Percentiles rank a stretch among this genome's conserved stretches.
Evolutionary conservation across 2,329 filamentous ascomycete species (phyloP).

Genomic region (Aspergillus sclerotialis): DNA sequence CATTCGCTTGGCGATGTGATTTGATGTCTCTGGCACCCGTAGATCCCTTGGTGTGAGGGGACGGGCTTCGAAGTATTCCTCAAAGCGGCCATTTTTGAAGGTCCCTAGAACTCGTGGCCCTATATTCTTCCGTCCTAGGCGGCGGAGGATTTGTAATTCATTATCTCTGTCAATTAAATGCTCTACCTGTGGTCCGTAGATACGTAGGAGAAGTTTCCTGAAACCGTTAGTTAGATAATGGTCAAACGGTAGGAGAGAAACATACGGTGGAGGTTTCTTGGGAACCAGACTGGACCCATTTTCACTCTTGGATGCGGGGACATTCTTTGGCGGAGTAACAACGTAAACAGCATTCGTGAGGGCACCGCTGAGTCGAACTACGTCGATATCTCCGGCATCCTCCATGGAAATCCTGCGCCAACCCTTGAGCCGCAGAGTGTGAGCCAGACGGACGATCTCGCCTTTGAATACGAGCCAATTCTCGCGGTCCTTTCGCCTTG

Average conservation of each 20-base stretch:
- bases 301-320: slow-evolving; percentile 40
- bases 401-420: slow-evolving; percentile 71
- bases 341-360: slow-evolving; percentile 96
- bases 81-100: slow-evolving; percentile 90
- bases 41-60: slow-evolving; percentile 72
- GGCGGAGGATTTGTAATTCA: slow-evolving; percentile 77
- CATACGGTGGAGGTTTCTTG: slow-evolving; percentile 49
- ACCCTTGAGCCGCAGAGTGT: slow-evolving; percentile 83
- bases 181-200: slow-evolving; percentile 92
- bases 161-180: slow-evolving; percentile 91
- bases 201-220: slow-evolving; percentile 74
- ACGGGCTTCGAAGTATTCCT: slow-evolving; percentile 83
- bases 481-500: slow-evolving; percentile 60
- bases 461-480: slow-evolving; percentile 84
- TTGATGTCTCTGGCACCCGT: slow-evolving; percentile 73
- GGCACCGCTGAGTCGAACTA: slow-evolving; percentile 64
- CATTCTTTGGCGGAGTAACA: slow-evolving; percentile 68
- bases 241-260: slow-evolving; percentile 5
- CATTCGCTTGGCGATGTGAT: slow-evolving; percentile 95
- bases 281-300: slow-evolving; percentile 32
- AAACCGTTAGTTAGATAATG: background rate
- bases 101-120: slow-evolving; percentile 85
- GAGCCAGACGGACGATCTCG: slow-evolving; percentile 81
- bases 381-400: slow-evolving; percentile 35
- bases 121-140: slow-evolving; percentile 85